phyloP scores from a whole-genome alignment of 371 early-diverging fungal species.

The Thermomucor indicae-seudaticae region DNA sequence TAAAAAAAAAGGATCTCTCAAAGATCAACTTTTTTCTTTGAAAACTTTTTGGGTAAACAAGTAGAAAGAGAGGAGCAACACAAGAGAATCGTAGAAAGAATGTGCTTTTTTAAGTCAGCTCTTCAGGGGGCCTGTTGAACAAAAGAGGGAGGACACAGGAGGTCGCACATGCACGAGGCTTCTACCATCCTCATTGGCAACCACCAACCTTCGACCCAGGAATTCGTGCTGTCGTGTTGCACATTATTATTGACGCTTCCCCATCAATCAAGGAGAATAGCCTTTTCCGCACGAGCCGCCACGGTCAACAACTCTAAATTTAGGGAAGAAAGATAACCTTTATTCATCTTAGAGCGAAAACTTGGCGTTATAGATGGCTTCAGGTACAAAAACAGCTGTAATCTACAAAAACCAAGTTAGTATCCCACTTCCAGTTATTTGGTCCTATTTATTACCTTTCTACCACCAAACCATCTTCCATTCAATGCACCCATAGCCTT shows the following conservation, averaged over 20 bases:
- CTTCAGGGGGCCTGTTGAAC: constrained; percentile 3
- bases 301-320: no score
- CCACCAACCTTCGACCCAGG: constrained; percentile 8
- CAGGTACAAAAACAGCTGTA: constrained; percentile 66
- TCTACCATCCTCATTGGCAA: constrained; percentile 7
- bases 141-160: constrained; percentile 9
- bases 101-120: background rate
- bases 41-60: constrained; percentile 2
- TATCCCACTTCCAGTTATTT: background rate
- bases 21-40: constrained; percentile 17
- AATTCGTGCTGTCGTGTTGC: no score
- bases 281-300: no score
- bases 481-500: constrained; percentile 65
- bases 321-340: constrained; percentile 3
- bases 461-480: constrained; percentile 81
- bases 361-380: constrained; percentile 66
- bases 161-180: constrained; percentile 13
- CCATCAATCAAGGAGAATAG: no score
- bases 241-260: no score
- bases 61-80: constrained; percentile 4
- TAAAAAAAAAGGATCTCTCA: constrained; percentile 18
- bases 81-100: background rate
- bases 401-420: constrained; percentile 27
- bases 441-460: constrained; percentile 14
- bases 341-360: constrained; percentile 30